Percentiles rank a stretch among this genome's conserved stretches.
Conservation (phyloP, 345 rosid species). For the Eucalyptus brandiana region DNA sequence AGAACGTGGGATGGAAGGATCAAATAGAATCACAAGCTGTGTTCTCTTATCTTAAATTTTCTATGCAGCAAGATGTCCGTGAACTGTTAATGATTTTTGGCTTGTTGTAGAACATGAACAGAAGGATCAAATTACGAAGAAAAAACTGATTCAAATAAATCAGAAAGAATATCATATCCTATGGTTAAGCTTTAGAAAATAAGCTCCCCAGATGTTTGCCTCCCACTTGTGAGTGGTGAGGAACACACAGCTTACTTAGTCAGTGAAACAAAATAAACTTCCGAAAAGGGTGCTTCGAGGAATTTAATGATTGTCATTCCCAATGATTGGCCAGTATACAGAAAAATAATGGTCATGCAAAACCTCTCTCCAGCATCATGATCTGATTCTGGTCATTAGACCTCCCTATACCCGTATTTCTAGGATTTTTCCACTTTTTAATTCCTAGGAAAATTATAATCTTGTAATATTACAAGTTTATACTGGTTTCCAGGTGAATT, state of each 20-base stretch:
- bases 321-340: background rate
- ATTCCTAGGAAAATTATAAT: background rate
- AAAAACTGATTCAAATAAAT: background rate
- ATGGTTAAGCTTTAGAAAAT: background rate
- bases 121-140: background rate
- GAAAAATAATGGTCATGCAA: background rate
- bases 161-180: background rate
- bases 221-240: background rate
- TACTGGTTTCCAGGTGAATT: background rate
- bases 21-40: background rate
- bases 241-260: background rate
- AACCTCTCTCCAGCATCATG: background rate
- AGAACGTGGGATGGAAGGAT: background rate
- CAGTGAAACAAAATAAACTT: background rate
- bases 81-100: background rate
- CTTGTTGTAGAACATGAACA: background rate
- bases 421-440: background rate
- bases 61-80: background rate
- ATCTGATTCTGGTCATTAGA: background rate
- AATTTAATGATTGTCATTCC: background rate
- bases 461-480: background rate
- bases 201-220: background rate
- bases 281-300: background rate
- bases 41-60: background rate
- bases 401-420: background rate